Percentiles rank a stretch among this genome's conserved stretches.
Evolutionary conservation across 1,139 yeast species (phyloP).

Genomic region (Geotrichum cucujoidarum): DNA sequence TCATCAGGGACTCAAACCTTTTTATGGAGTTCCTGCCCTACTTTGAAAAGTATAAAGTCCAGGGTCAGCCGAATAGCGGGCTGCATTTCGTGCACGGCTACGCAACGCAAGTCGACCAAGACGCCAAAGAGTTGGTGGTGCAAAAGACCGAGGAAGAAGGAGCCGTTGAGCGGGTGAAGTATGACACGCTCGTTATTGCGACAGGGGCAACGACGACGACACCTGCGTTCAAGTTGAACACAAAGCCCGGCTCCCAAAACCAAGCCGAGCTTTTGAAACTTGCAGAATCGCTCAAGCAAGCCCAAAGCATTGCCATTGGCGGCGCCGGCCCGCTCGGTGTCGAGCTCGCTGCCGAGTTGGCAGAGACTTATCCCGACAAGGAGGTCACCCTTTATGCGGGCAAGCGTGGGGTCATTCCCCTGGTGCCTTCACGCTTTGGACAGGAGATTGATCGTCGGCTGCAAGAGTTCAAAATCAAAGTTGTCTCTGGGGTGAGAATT

Average conservation of each 20-base stretch:
- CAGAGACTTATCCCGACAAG: conserved; percentile 10
- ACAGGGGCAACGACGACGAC: conserved; percentile 8
- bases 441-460: conserved; percentile 3
- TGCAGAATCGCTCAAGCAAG: background rate
- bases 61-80: conserved; percentile 2
- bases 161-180: background rate
- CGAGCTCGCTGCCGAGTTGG: conserved; percentile 10
- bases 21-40: conserved; percentile 1
- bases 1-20: conserved; percentile 4
- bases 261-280: conserved; percentile 1
- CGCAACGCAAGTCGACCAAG: background rate
- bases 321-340: conserved; percentile 16
- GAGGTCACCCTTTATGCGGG: conserved; percentile 12
- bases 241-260: background rate
- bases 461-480: conserved; percentile 4
- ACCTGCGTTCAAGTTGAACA: conserved; percentile 3
- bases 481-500: conserved; percentile 2
- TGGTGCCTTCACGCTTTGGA: conserved; percentile 1
- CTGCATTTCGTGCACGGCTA: conserved; percentile 10
- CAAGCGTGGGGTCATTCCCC: conserved; percentile 4
- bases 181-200: conserved; percentile 8
- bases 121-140: background rate
- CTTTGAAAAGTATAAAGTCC: conserved; percentile 1
- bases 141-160: background rate
- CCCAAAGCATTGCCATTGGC: conserved; percentile 13